These are phyloP conservation scores for Aegle marmelos DNA, from an alignment of 345 rosid genomes.

Conservation along the genomic window DNA sequence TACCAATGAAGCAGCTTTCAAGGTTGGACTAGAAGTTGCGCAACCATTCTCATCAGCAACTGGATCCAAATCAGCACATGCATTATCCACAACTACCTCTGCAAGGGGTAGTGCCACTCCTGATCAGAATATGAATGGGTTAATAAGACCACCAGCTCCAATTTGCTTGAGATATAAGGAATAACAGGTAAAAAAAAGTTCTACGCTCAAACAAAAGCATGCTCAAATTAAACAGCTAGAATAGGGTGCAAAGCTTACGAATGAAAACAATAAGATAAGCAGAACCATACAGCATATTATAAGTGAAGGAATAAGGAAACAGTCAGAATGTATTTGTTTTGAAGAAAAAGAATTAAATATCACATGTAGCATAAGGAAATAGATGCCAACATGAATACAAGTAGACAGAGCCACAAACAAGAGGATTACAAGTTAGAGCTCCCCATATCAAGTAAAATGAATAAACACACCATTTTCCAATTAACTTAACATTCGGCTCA, in stretches of 20 bases:
- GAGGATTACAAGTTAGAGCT: not conserved
- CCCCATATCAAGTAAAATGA: not conserved
- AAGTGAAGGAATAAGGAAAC: not conserved
- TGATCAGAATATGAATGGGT: slow-evolving; percentile 29
- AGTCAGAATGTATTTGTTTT: not conserved
- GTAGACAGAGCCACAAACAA: not conserved
- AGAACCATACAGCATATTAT: not conserved
- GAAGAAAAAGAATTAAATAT: not conserved
- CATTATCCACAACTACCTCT: slow-evolving; percentile 53
- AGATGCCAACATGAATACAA: not conserved
- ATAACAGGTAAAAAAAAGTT: not conserved
- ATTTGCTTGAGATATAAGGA: slow-evolving; percentile 1
- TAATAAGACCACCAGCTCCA: slow-evolving; percentile 8
- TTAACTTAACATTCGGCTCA: not conserved
- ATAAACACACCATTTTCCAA: slow-evolving; percentile 5
- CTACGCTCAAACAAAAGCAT: not conserved
- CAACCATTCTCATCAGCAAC: slow-evolving; percentile 23
- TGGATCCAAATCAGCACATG: slow-evolving; percentile 50
- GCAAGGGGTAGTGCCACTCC: slow-evolving; percentile 72
- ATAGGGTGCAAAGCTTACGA: not conserved
- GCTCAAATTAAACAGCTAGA: not conserved
- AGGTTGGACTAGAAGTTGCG: slow-evolving; percentile 28
- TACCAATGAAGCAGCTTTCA: slow-evolving; percentile 25
- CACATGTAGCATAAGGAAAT: not conserved
- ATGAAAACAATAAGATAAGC: not conserved